Conservation (phyloP, 768 basidiomycete species). For the Pisolithus albus region DNA sequence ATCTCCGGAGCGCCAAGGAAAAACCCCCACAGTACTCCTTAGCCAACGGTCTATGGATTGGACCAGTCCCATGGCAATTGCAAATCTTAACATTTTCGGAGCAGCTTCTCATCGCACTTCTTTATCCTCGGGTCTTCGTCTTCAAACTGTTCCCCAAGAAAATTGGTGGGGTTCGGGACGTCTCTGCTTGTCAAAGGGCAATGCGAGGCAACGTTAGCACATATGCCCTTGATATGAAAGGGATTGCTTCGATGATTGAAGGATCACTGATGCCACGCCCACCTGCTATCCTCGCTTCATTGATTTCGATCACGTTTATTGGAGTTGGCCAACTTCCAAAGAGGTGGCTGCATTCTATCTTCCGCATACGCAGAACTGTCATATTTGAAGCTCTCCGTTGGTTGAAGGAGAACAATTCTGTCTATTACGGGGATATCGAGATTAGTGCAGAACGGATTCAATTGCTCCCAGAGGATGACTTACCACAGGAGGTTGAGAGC, state of each 20-base stretch:
- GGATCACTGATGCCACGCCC: conserved; percentile 31
- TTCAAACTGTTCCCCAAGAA: background rate
- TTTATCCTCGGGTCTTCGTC: background rate
- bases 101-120: background rate
- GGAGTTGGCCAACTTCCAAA: conserved; percentile 25
- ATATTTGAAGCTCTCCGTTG: conserved; percentile 29
- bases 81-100: background rate
- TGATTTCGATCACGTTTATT: conserved; percentile 32
- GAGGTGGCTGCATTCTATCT: conserved; percentile 21
- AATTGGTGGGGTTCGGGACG: background rate
- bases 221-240: conserved; percentile 22
- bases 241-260: conserved; percentile 26
- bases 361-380: conserved; percentile 24
- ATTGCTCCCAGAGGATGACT: conserved; percentile 26
- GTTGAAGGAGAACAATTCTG: conserved; percentile 30
- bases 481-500: conserved; percentile 29
- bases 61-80: background rate
- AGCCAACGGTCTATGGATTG: background rate
- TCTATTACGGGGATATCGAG: conserved; percentile 25
- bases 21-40: background rate
- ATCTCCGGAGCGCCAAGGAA: no score
- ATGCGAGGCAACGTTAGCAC: conserved; percentile 33
- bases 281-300: conserved; percentile 20
- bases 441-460: conserved; percentile 15
- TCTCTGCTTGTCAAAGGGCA: background rate